phyloP scores from a whole-genome alignment of 169 alveolate genomes.

The Plasmodium adleri region DNA sequence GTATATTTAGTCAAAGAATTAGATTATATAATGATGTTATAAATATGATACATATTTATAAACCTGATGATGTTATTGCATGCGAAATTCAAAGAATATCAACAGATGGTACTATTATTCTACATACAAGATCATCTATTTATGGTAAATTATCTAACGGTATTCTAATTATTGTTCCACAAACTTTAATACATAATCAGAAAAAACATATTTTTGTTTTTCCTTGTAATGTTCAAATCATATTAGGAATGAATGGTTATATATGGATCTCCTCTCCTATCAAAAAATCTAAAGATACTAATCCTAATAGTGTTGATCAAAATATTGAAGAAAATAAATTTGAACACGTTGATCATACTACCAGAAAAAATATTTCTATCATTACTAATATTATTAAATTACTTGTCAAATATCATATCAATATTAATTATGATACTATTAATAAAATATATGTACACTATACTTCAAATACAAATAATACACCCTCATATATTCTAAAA shows the following conservation, averaged over 20 bases:
- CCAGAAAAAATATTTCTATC: constrained; percentile 76
- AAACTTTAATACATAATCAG: constrained; percentile 89
- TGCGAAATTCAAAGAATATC: constrained; percentile 93
- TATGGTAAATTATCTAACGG: constrained; percentile 94
- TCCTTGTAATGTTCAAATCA: constrained; percentile 87
- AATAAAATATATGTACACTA: constrained; percentile 77
- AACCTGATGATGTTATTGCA: constrained; percentile 92
- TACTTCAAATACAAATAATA: constrained; percentile 38
- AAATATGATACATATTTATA: constrained; percentile 92
- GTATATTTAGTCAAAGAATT: constrained; percentile 91
- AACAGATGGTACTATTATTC: constrained; percentile 88
- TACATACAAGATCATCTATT: constrained; percentile 93
- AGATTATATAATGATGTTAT: constrained; percentile 92
- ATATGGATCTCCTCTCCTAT: constrained; percentile 85
- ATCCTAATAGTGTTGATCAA: constrained; percentile 76
- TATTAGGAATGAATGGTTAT: constrained; percentile 93
- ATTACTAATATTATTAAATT: constrained; percentile 76
- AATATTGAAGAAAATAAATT: constrained; percentile 68
- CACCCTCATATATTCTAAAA: constrained; percentile 56
- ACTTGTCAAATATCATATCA: constrained; percentile 73
- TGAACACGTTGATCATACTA: constrained; percentile 59
- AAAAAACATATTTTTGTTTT: constrained; percentile 92
- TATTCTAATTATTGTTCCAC: constrained; percentile 88
- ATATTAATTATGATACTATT: constrained; percentile 73
- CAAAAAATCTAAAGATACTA: constrained; percentile 44